Conservation (phyloP, 2,329 filamentous ascomycete species). For the Dactylonectria estremocensis region DNA sequence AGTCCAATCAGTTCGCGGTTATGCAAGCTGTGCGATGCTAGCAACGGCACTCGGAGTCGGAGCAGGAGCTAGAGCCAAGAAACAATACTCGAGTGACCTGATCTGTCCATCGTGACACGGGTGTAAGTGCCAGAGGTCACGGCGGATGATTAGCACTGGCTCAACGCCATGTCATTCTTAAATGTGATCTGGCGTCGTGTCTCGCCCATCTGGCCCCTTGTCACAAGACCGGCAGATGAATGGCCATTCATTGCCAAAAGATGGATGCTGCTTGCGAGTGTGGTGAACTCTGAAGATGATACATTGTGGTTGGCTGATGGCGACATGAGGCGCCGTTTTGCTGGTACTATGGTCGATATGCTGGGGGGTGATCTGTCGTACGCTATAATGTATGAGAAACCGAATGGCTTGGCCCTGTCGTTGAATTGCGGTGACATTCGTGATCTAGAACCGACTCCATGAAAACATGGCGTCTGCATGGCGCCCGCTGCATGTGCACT, state of each 20-base stretch:
- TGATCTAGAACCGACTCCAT: neutral
- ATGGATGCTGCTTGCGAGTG: conserved; percentile 11
- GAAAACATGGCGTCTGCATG: neutral
- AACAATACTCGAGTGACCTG: neutral
- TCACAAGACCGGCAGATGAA: neutral
- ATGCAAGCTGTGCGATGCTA: neutral
- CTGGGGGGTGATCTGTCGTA: conserved; percentile 3
- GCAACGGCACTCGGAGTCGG: neutral
- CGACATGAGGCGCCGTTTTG: neutral
- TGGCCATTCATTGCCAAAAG: neutral
- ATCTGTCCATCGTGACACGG: neutral
- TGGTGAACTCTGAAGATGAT: conserved; percentile 9
- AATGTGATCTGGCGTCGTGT: neutral
- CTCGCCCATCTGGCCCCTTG: neutral
- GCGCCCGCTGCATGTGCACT: neutral
- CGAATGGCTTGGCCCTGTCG: neutral
- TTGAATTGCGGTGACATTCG: neutral
- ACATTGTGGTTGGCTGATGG: conserved; percentile 5
- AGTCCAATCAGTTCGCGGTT: neutral
- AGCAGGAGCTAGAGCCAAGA: too few species aligned
- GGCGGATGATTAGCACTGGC: neutral
- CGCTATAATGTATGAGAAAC: neutral
- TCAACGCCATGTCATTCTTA: neutral
- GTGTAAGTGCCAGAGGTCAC: neutral
- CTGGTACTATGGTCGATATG: neutral